Percentiles rank a stretch among this genome's conserved stretches.
These are phyloP conservation scores for Hammondia hammondi DNA, from an alignment of 169 alveolate genomes.

Conservation along the genomic window DNA sequence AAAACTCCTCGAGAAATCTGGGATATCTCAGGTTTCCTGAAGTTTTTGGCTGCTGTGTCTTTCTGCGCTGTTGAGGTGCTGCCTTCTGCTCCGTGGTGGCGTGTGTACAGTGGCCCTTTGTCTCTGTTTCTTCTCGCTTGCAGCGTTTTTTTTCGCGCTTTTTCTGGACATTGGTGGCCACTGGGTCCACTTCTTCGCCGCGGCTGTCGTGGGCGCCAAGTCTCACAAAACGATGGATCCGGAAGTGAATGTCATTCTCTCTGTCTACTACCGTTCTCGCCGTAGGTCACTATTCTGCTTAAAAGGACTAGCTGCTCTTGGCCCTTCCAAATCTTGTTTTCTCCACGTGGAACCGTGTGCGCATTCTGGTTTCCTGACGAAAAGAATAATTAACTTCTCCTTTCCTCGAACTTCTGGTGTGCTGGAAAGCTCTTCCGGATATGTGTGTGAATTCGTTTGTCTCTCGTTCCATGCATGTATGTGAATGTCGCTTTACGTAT, in stretches of 20 bases:
- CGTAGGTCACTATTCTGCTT: not conserved
- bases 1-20: too few species aligned
- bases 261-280: constrained; percentile 32
- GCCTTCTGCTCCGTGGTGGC: not conserved
- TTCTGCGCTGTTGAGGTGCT: too few species aligned
- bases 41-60: too few species aligned
- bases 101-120: not conserved
- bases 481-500: too few species aligned
- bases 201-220: constrained; percentile 49
- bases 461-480: too few species aligned
- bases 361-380: too few species aligned
- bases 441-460: too few species aligned
- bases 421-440: too few species aligned
- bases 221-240: constrained; percentile 48
- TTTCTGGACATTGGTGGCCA: constrained; percentile 70
- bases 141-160: constrained; percentile 56
- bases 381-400: too few species aligned
- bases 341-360: not conserved
- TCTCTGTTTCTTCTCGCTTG: not conserved
- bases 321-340: not conserved
- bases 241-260: constrained; percentile 6
- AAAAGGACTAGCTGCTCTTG: not conserved
- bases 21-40: too few species aligned
- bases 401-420: too few species aligned
- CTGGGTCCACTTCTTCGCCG: constrained; percentile 67